Conservation (phyloP, 1,284 basidiomycete genomes). For the Sphagnurus paluster region DNA sequence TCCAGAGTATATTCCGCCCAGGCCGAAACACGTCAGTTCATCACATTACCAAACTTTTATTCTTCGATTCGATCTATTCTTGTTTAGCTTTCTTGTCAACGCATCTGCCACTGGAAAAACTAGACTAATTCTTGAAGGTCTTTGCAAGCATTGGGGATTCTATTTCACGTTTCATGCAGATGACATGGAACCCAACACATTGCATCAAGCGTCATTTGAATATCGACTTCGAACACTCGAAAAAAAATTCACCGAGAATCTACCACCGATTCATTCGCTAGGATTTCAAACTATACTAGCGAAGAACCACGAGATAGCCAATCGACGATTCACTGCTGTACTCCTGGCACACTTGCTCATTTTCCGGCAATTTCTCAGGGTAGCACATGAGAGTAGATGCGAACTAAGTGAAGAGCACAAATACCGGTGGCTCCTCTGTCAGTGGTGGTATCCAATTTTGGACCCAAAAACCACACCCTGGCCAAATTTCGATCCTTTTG, state of each 20-base stretch:
- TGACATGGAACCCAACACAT: background rate
- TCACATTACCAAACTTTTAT: background rate
- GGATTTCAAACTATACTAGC: background rate
- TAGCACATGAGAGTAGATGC: background rate
- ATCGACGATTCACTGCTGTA: background rate
- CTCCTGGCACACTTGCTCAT: background rate
- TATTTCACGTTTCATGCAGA: constrained; percentile 5
- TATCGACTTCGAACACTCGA: background rate
- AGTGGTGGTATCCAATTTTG: background rate
- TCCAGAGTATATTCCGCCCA: background rate
- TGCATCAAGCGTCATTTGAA: background rate
- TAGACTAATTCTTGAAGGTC: constrained; percentile 4
- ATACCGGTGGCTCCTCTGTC: constrained; percentile 6
- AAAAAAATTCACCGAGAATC: background rate
- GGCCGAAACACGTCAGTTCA: background rate
- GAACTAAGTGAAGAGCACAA: background rate
- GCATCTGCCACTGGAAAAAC: constrained; percentile 8
- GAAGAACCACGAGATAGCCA: background rate
- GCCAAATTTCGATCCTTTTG: background rate
- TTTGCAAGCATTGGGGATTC: constrained; percentile 8
- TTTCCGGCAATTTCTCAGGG: background rate
- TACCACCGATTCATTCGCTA: background rate
- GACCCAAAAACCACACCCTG: background rate
- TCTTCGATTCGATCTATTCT: background rate
- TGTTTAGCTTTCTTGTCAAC: constrained; percentile 6